A percentile compares a stretch with the other conserved stretches of the same genome.
Evolutionary conservation across 129 eudicot species (phyloP).

Genomic region (Logfia minima): DNA sequence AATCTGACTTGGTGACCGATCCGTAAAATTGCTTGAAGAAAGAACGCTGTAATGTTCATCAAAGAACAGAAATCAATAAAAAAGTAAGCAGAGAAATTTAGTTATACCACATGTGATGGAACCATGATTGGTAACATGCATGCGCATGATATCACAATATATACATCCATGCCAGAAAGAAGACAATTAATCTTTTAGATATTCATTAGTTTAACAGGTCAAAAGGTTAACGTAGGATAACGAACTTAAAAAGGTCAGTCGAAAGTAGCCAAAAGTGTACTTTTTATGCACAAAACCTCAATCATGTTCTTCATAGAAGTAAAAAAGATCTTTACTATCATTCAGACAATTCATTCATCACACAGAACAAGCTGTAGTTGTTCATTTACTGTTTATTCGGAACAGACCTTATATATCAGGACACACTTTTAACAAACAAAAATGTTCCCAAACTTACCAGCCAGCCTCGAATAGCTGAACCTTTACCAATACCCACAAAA

Average conservation of each 20-base stretch:
- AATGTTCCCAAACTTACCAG: constrained; percentile 47
- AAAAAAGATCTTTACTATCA: not conserved
- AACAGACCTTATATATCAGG: not conserved
- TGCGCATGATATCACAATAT: not conserved
- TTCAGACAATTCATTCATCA: not conserved
- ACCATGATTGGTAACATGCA: not conserved
- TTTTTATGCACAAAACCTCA: not conserved
- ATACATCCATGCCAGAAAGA: not conserved
- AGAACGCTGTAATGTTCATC: constrained; percentile 49
- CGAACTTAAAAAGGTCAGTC: not conserved
- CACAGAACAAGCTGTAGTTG: not conserved
- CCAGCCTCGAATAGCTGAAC: constrained; percentile 51
- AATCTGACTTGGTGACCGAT: constrained; percentile 66
- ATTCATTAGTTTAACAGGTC: not conserved
- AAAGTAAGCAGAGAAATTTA: not conserved
- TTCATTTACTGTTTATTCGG: not conserved
- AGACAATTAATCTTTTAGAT: no score
- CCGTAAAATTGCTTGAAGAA: constrained; percentile 75
- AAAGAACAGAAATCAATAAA: not conserved
- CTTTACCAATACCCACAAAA: constrained; percentile 56
- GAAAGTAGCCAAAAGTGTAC: not conserved
- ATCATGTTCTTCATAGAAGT: not conserved
- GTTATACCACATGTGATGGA: not conserved
- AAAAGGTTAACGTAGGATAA: not conserved
- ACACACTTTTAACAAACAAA: not conserved